Base-by-base conservation (phyloP, 495 filamentous ascomycete genomes). In the Cladorrhinum samala region DNA sequence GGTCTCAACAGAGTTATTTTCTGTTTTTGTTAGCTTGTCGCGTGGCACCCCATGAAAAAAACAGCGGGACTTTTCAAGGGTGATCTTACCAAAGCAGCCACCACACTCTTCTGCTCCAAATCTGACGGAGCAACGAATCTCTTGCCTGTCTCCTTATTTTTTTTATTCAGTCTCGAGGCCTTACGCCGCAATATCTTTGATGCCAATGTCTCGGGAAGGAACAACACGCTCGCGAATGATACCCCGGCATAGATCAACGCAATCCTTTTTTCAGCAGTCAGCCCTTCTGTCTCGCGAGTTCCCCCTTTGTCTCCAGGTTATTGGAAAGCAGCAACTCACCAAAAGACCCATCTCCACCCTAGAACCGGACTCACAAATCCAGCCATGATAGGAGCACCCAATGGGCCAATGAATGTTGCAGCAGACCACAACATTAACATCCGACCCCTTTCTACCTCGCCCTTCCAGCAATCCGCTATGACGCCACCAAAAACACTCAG, bases 401-500 rank as follows among this genome's bases (percentile, higher is more conserved):
- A 53, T 6, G 79, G 78, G 0, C 79, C 75, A 19, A 65, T 21
- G 39, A 62, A 62, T 18, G 62, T 60, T 14, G 55, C 41, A 8
- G 58, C 59, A 0, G 52, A 59, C 64, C 64, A 68, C 13, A 50
- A 24, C 53, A 67, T 61, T 55, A 71, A 66, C 3, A 68, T 55
- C 43, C 53, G 25, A 2, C 68, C 68, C 23, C 68, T 54, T 14
- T 43, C 27, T 18, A 48, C 46, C 24, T 55, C 59, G 6, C 65
- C 56, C 1, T 33, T 17, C 38, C 58, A 95, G 73, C 94, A 77
- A 65, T 96, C 89, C 7, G 87, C 86, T 14, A 94, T 80, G 0
- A 86, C 89, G 1, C 88, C 90, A 21, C 90, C 90, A 7, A 88
- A 87, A 4, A 92, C 86, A 53, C 80, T 85, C 16, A 94, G 64